phyloP scores from a whole-genome alignment of 371 early-diverging fungal genomes.

The Nematocida sp. region DNA sequence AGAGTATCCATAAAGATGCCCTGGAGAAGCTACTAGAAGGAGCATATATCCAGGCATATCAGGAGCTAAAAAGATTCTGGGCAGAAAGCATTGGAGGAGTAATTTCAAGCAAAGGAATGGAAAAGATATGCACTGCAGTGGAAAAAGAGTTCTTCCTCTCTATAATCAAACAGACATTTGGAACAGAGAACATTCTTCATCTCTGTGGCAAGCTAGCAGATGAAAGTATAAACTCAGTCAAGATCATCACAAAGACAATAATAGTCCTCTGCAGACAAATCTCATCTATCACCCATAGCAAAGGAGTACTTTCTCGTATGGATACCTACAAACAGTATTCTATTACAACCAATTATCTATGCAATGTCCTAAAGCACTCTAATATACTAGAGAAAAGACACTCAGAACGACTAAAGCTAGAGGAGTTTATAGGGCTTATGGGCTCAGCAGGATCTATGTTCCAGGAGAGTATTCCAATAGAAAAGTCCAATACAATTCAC shows the following conservation, averaged over 20 bases:
- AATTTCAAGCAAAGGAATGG: conserved; percentile 12
- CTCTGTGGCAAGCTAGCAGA: neutral
- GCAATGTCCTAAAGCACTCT: conserved; percentile 8
- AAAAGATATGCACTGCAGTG: conserved; percentile 7
- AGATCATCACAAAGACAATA: conserved; percentile 40
- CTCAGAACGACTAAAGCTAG: neutral
- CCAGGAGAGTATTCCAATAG: conserved; percentile 27
- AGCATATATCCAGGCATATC: conserved; percentile 25
- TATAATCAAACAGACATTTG: neutral
- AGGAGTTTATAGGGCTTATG: conserved; percentile 7
- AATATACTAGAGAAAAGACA: conserved; percentile 4
- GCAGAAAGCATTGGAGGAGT: neutral
- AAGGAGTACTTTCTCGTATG: conserved; percentile 1
- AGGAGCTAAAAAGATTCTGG: conserved; percentile 46
- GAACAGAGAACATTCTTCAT: neutral
- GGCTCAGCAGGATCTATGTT: neutral
- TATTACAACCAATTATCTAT: conserved; percentile 14
- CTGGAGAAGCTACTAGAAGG: conserved; percentile 3
- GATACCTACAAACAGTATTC: conserved; percentile 31
- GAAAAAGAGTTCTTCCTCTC: conserved; percentile 33
- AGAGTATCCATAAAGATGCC: conserved; percentile 15
- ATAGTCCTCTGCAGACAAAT: conserved; percentile 30
- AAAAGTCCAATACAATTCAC: conserved; percentile 31
- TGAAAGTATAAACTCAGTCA: conserved; percentile 2
- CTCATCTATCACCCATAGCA: neutral